Conservation (phyloP, 2,329 filamentous ascomycete genomes). For the Fusarium begoniae region DNA sequence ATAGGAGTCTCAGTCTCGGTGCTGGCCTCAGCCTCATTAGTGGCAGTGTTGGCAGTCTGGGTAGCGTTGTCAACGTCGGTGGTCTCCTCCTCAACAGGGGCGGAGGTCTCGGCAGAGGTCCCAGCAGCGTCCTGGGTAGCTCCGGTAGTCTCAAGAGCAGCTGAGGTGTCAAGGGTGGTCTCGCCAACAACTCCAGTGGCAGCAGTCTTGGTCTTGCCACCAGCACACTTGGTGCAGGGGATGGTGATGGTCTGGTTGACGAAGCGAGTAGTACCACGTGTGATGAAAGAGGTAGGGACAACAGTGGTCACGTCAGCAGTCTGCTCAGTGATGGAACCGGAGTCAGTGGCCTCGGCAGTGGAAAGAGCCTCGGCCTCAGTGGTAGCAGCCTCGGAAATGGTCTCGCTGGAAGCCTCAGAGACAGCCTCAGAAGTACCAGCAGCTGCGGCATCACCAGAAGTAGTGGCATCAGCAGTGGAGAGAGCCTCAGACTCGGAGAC, state of each 20-base stretch:
- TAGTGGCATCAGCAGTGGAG: slow-evolving; percentile 15
- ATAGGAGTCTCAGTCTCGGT: slow-evolving; percentile 15
- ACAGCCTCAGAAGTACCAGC: slow-evolving; percentile 7
- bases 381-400: neutral
- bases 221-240: slow-evolving; percentile 30
- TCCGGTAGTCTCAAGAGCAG: slow-evolving; percentile 12
- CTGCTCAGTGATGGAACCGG: slow-evolving; percentile 16
- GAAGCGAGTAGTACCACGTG: slow-evolving; percentile 27
- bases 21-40: slow-evolving; percentile 17
- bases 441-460: slow-evolving; percentile 13
- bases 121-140: slow-evolving; percentile 3
- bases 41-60: slow-evolving; percentile 22
- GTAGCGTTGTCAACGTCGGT: slow-evolving; percentile 17
- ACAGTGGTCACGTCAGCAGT: slow-evolving; percentile 31
- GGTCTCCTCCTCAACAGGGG: slow-evolving; percentile 21
- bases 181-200: slow-evolving; percentile 7
- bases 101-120: slow-evolving; percentile 14
- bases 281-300: slow-evolving; percentile 32
- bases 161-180: slow-evolving; percentile 13
- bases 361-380: slow-evolving; percentile 11
- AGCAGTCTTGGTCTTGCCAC: slow-evolving; percentile 16
- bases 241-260: slow-evolving; percentile 34
- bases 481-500: slow-evolving; percentile 1
- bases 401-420: neutral
- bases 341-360: slow-evolving; percentile 5